A percentile compares a stretch with the other conserved stretches of the same genome.
phyloP scores from a whole-genome alignment of 2,329 filamentous ascomycete genomes.

The Fusarium oxysporum region DNA sequence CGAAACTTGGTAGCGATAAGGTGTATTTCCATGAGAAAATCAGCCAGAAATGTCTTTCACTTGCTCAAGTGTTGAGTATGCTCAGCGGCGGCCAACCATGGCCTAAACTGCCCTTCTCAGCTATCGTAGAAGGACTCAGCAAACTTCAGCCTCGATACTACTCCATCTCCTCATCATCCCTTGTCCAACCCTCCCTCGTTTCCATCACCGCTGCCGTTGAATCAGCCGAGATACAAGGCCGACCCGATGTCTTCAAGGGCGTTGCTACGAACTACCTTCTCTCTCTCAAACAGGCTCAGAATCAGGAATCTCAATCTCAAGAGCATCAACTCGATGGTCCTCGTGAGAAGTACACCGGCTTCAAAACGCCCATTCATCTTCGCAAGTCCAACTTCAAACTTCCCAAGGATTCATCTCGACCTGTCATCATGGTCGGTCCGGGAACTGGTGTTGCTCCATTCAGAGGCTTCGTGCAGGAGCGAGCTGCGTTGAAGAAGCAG shows the following conservation, averaged over 20 bases:
- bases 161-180: conserved; percentile 28
- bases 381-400: conserved; percentile 18
- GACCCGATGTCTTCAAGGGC: conserved; percentile 1
- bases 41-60: background rate
- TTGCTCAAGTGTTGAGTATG: background rate
- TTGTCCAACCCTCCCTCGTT: conserved; percentile 8
- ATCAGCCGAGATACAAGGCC: background rate
- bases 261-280: conserved; percentile 17
- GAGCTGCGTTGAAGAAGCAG: background rate
- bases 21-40: background rate
- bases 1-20: background rate
- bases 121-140: conserved; percentile 5
- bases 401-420: background rate
- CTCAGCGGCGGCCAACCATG: background rate
- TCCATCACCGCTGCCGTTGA: conserved; percentile 18
- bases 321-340: background rate
- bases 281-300: conserved; percentile 11
- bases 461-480: conserved; percentile 9
- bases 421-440: conserved; percentile 16
- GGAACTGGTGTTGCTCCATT: conserved; percentile 22
- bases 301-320: background rate
- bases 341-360: background rate
- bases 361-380: background rate
- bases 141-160: conserved; percentile 28
- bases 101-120: background rate